Base-by-base conservation (phyloP, 208 protist genomes). In the Naegleria fowleri region DNA sequence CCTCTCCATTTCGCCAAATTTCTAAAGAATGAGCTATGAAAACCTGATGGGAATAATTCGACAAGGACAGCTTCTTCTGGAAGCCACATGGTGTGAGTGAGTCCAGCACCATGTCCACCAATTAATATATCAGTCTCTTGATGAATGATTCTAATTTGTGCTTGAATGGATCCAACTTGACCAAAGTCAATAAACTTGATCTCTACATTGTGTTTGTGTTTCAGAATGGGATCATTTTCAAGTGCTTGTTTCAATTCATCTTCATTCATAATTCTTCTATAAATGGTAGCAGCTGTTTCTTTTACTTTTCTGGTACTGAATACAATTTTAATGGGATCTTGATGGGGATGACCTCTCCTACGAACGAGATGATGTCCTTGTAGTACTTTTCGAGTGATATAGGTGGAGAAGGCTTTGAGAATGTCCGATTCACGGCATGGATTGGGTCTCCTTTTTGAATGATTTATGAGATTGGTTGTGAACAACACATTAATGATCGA, bases 51-150 rank as follows among this genome's bases (percentile, higher is more conserved):
- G 13, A 87, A 87, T 39, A 87, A 19, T 87, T 87, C 83, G 4
- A 87, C 13, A 13, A 87, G 38, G 6, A 87, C 83, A 51, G 19
- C 29, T 39, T 87, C 83, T 36, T 87, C 83, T 13, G 83, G 83
- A 13, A 87, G n/a, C 29, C 29, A 87, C n/a, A 87, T n/a, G 3
- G 16, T 51, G 48, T 87, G 83, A 52, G 83, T 87, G 5, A 87
- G 9, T 41, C 83, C 83, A 33, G 83, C 83, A 87, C 83, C 83
- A 51, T 87, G 83, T 16, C 40, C 48, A 52, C 83, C 83, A 87
- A 87, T 87, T 1, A 51, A 87, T 33, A 87, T 48, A 52, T 87
- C 83, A 15, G 40, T 87, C 13, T 87, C 1, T 41, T 15, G 7
- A 48, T 48, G 43, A n/a, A 87, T 87, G 3, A 87, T 38, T 22